Percentiles rank a stretch among this genome's conserved stretches.
phyloP scores from a whole-genome alignment of 2,329 filamentous ascomycete genomes.

The Trichoderma lentiforme region DNA sequence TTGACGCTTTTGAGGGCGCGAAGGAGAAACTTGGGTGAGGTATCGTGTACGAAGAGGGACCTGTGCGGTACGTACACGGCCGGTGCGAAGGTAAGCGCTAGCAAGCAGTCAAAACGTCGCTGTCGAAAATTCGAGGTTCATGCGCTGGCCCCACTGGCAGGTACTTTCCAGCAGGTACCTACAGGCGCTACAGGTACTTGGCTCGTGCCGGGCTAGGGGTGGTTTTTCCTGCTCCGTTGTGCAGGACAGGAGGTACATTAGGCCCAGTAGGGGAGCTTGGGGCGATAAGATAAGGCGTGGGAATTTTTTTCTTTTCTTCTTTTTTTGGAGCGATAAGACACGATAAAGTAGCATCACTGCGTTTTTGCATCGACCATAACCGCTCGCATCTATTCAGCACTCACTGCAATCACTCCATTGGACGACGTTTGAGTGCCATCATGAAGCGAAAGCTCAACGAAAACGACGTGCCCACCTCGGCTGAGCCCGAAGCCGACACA shows the following conservation, averaged over 20 bases:
- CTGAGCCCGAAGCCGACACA: conserved; percentile 26
- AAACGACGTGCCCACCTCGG: conserved; percentile 46
- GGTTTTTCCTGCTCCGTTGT: neutral
- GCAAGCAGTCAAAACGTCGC: neutral
- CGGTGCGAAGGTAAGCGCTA: neutral
- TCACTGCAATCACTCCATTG: neutral
- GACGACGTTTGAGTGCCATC: neutral
- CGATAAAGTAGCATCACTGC: conserved; percentile 1
- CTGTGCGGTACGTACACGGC: neutral
- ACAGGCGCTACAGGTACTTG: neutral
- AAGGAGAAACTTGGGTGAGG: neutral
- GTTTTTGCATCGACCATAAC: neutral
- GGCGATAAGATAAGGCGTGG: conserved; percentile 12
- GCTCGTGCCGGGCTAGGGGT: neutral
- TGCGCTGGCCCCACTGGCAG: neutral
- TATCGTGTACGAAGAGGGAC: conserved; percentile 14
- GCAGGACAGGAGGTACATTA: neutral
- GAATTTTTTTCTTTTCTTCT: conserved; percentile 5
- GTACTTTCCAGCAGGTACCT: neutral
- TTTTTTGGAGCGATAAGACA: conserved; percentile 3
- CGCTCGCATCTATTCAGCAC: neutral
- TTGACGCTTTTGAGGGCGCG: neutral
- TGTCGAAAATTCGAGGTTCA: neutral
- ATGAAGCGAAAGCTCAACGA: conserved; percentile 64
- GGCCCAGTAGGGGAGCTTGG: neutral